A percentile compares a stretch with the other conserved stretches of the same genome.
Evolutionary conservation across 768 basidiomycete genomes (phyloP).

Genomic region (Agaricus blazei): DNA sequence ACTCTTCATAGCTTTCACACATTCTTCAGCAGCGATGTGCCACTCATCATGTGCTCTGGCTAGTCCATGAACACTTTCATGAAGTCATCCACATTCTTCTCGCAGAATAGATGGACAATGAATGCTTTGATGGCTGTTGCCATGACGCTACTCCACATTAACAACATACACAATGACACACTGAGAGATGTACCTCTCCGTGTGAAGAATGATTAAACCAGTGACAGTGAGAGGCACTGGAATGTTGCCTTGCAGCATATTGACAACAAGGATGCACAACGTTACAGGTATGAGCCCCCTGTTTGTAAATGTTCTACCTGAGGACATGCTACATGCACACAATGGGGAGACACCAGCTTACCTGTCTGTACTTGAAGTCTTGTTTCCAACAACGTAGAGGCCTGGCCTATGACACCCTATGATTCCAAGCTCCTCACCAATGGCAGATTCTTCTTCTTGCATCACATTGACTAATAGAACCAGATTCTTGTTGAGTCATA

Average conservation of each 20-base stretch:
- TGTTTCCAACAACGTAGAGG: conserved; percentile 75
- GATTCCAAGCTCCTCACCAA: conserved; percentile 88
- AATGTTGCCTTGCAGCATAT: conserved; percentile 85
- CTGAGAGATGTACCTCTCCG: conserved; percentile 62
- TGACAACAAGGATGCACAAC: conserved; percentile 90
- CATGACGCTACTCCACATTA: conserved; percentile 56
- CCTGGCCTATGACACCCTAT: conserved; percentile 90
- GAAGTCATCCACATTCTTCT: conserved; percentile 87
- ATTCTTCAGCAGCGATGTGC: conserved; percentile 84
- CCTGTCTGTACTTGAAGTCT: conserved; percentile 77
- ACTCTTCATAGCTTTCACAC: conserved; percentile 91
- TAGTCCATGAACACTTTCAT: conserved; percentile 97
- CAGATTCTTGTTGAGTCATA: conserved; percentile 82
- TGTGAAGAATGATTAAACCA: conserved; percentile 88
- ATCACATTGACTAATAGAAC: conserved; percentile 82
- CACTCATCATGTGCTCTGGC: conserved; percentile 91
- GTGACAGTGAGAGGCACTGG: conserved; percentile 76
- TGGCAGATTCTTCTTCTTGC: conserved; percentile 83
- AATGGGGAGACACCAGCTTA: conserved; percentile 24
- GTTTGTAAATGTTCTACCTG: conserved; percentile 82
- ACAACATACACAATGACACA: not conserved
- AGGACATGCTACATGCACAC: not conserved
- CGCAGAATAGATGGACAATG: conserved; percentile 84
- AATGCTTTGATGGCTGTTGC: conserved; percentile 86
- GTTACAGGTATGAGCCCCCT: conserved; percentile 90